Base-by-base conservation (phyloP, 2,329 filamentous ascomycete species). In the Xylaria multiplex region DNA sequence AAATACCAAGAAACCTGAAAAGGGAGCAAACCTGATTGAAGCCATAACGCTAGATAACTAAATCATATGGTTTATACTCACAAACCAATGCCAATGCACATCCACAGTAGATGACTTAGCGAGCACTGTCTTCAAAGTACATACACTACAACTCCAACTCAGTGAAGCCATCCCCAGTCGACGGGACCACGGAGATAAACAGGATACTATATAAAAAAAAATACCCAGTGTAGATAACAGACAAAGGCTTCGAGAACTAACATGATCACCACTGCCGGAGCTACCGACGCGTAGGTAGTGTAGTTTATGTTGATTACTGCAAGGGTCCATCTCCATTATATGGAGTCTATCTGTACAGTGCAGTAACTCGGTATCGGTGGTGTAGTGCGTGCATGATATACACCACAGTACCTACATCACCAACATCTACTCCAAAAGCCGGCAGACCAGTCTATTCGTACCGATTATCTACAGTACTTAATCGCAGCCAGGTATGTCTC, bases 221-320 rank as follows among this genome's bases (percentile, higher is more conserved):
- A 27, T 27, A 27, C 5, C 27, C 27, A 27, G 11, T 37, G 35
- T 4, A 19, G 24, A 52, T 11, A 46, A 46, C 30, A 45, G 27
- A 49, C 37, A 42, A 61, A 58, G 22, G 53, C 57, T 65, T 65
- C 57, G 45, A 65, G 46, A 62, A 62, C 9, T n/a, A 37, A 58
- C 45, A 40, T 62, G 32, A 43, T 61, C 32, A 30, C 40, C 52
- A 42, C 40, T 65, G 64, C 64, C 59, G 64, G 59, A 62, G 53
- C 64, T 65, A 65, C 64, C 64, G 64, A 65, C 27, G 56, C 40
- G 40, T 62, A 11, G 8, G 14, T 14, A 27, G 11, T 40, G 14
- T 14, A 27, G 11, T 40, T 14, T 40, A 55, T 27, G 27, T 43
- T 43, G 53, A 59, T 58, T 35, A 40, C 58, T 64, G 45, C 61